Evolutionary conservation across 2,329 filamentous ascomycete species (phyloP).

Genomic region (Botrytis paeoniae): DNA sequence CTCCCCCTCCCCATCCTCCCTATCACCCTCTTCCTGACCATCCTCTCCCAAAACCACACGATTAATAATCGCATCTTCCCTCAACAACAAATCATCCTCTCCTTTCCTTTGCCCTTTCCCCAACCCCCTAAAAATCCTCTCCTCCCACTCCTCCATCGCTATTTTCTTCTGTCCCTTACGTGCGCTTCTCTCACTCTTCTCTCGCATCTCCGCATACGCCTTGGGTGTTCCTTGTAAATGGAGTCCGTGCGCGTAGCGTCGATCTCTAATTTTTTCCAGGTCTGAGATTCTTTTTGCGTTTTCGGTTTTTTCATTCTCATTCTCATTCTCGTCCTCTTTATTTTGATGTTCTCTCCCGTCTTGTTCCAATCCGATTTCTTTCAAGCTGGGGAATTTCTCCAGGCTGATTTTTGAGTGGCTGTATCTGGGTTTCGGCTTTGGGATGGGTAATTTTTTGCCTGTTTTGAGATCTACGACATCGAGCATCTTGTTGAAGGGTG

Average conservation of each 20-base stretch:
- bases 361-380: not conserved
- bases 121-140: not conserved
- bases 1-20: not conserved
- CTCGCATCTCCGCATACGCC: not conserved
- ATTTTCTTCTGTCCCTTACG: too few species aligned
- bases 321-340: not conserved
- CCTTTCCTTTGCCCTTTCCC: not conserved
- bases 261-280: not conserved
- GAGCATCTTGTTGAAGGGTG: not conserved
- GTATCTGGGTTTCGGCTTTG: not conserved
- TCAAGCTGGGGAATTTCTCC: not conserved
- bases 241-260: not conserved
- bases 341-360: not conserved
- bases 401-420: constrained; percentile 7
- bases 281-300: not conserved
- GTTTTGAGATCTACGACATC: not conserved
- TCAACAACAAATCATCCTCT: too few species aligned
- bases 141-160: not conserved
- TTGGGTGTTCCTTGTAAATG: not conserved
- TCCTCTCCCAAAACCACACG: not conserved
- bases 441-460: not conserved
- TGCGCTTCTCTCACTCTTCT: not conserved
- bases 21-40: not conserved
- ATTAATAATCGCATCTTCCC: not conserved
- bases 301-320: not conserved